Evolutionary conservation across 108 stramenopile genomes (phyloP), one percentile per base, ranked within the genome.

Genomic region (Skeletonema costatum): DNA sequence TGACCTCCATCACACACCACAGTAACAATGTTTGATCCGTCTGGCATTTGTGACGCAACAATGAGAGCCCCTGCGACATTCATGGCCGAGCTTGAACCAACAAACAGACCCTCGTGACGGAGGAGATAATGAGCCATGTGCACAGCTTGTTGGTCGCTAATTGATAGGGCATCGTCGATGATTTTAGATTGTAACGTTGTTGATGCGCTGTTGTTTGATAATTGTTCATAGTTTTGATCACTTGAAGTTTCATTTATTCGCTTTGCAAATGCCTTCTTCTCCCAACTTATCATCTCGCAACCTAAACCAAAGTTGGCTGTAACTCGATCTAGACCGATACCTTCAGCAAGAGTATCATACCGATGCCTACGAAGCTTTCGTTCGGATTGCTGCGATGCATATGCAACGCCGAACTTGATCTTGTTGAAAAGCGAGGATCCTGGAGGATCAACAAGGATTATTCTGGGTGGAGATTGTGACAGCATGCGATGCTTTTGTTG

Each of bases 61-160:
- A 83, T 74, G 9, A 97, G 61, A n/a, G 97, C 97, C 4, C 95
- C 97, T 17, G 90, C 95, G 16, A 94, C 44, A 76, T 99, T 99
- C 96, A 99, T 93, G n/a, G 97, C 97, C 5, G 96, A 86, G 31
- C 95, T 97, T 16, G 94, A 97, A 46, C 98, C 98, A 13, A 99
- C 91, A 82, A 97, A 97, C 58, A 99, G 71, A 2, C 98, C 98
- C 78, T 99, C 98, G 32, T 87, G 81, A 11, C 70, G 73, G 25
- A 99, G 84, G 21, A 98, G 76, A 74, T 87, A 97, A 68, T 98
- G 97, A 21, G 97, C 98, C 96, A 97, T 97, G 62, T 94, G 89
- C 19, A 99, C 88, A 6, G 97, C 94, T 68, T 97, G 94, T 83
- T 97, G 96, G 85, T 96, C 96, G 14, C 85, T 73, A 1, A 94